phyloP scores from a whole-genome alignment of 2,329 filamentous ascomycete species.

The Xylaria sp. region DNA sequence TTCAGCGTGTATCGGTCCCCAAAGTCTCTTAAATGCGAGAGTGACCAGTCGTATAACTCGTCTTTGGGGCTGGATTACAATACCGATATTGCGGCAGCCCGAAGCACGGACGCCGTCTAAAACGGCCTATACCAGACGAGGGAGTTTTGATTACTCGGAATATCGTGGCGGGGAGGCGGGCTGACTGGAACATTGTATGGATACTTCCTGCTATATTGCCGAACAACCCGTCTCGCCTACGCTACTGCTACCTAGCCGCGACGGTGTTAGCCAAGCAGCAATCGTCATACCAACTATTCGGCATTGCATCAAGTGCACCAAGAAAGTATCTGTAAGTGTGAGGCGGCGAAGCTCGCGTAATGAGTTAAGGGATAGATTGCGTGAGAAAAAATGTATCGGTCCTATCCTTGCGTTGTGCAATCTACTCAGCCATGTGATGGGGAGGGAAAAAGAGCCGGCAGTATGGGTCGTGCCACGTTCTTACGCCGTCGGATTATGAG shows the following conservation, averaged over 20 bases:
- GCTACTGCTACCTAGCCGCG: slow-evolving; percentile 2
- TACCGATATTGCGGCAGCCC: slow-evolving; percentile 8
- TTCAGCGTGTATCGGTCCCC: slow-evolving; percentile 22
- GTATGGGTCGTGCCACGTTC: slow-evolving; percentile 35
- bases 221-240: slow-evolving; percentile 10
- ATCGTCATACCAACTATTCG: slow-evolving; percentile 15
- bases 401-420: slow-evolving; percentile 24
- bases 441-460: slow-evolving; percentile 8
- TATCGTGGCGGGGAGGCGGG: slow-evolving; percentile 20
- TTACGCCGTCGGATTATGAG: slow-evolving; percentile 14
- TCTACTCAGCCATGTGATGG: slow-evolving; percentile 23
- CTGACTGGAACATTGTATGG: slow-evolving; percentile 14
- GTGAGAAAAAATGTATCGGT: slow-evolving; percentile 8
- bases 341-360: slow-evolving; percentile 13
- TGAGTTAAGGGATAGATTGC: slow-evolving; percentile 13
- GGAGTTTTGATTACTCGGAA: slow-evolving; percentile 1
- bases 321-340: background rate
- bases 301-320: slow-evolving; percentile 9
- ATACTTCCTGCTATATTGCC: background rate
- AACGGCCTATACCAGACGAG: background rate
- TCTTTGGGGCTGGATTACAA: slow-evolving; percentile 6
- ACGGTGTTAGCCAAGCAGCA: slow-evolving; percentile 17
- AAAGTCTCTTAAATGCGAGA: slow-evolving; percentile 23
- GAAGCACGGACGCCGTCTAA: slow-evolving; percentile 12
- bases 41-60: slow-evolving; percentile 29